Base-by-base conservation (phyloP, 139 green algal species). In the Micromonas pusilla region DNA sequence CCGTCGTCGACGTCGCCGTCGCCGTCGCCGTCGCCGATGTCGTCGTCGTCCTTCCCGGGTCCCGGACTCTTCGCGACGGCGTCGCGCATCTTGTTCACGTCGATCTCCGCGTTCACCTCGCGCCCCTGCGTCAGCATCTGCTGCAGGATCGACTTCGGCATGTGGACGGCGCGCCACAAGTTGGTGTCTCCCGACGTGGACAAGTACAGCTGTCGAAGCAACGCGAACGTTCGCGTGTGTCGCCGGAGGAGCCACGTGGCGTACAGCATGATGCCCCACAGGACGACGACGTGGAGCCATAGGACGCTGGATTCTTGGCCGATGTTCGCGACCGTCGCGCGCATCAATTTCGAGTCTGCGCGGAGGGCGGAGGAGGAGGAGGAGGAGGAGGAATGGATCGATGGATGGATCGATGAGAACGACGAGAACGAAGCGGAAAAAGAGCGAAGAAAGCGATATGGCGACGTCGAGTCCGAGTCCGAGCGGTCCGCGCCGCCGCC, bases 171-270 rank as follows among this genome's bases (percentile, higher is more conserved):
- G 21, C 37, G 37, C 68, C 68, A 75, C 30, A 75, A 26, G 30
- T 75, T 75, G 37, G 68, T 75, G 37, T 75, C 68, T 4, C 68
- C 68, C 30, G 25, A 13, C 3, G 68, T 75, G 26, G 37, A 62
- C 9, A 78, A 70, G 53, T 78, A 78, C 13, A 71, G 72, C 52
- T 60, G 36, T 31, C 72, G 72, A 25, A 78, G 53, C 13, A 71
- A 26, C n/a, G 38, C 30, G 52, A 71, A 78, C 9, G 72, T 62
- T 9, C n/a, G 26, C 2, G 32, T 57, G 52, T 78, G 72, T 53
- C 62, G n/a, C 9, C 26, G 28, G 0, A 78, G n/a, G 25, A 78
- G 34, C 72, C 72, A 78, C 2, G 26, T 52, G 52, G 53, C 38
- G 72, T 78, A 78, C 52, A 53, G 26, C 16, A 52, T 54, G 3